phyloP scores from a whole-genome alignment of 2,329 filamentous ascomycete species.

The Basipetospora chlamydospora region DNA sequence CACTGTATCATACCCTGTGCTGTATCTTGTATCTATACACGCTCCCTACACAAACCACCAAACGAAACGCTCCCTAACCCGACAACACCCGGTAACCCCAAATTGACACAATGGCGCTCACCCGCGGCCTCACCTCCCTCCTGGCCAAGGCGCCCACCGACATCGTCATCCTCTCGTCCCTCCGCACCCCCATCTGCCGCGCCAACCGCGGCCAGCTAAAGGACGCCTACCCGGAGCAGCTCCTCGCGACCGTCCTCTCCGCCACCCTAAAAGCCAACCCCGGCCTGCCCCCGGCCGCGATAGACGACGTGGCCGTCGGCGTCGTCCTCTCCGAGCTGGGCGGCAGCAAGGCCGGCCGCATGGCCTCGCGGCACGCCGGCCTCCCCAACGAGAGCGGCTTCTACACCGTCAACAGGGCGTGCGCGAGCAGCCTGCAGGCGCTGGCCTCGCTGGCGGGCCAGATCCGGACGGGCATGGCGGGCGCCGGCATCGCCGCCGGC shows the following conservation, averaged over 20 bases:
- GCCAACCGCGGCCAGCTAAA: conserved; percentile 73
- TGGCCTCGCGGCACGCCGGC: conserved; percentile 77
- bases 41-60: too few relatives aligned
- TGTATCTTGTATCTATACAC: too few relatives aligned
- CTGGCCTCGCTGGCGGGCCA: conserved; percentile 61
- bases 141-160: conserved; percentile 68
- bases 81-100: too few relatives aligned
- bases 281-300: conserved; percentile 50
- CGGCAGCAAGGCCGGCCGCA: conserved; percentile 77
- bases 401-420: conserved; percentile 81
- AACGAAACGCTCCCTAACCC: too few relatives aligned
- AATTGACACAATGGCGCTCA: conserved; percentile 40
- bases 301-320: conserved; percentile 75
- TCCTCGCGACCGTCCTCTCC: conserved; percentile 50
- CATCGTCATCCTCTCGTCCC: conserved; percentile 76
- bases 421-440: conserved; percentile 62
- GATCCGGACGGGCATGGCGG: conserved; percentile 60
- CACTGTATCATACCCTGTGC: too few relatives aligned
- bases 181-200: conserved; percentile 75
- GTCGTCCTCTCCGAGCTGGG: conserved; percentile 85
- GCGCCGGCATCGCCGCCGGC: conserved; percentile 66
- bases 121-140: conserved; percentile 58
- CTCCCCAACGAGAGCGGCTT: conserved; percentile 59
- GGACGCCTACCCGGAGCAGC: conserved; percentile 81
- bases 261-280: conserved; percentile 44